Evolutionary conservation across 495 filamentous ascomycete genomes (phyloP).

Genomic region (Trichoderma virens): DNA sequence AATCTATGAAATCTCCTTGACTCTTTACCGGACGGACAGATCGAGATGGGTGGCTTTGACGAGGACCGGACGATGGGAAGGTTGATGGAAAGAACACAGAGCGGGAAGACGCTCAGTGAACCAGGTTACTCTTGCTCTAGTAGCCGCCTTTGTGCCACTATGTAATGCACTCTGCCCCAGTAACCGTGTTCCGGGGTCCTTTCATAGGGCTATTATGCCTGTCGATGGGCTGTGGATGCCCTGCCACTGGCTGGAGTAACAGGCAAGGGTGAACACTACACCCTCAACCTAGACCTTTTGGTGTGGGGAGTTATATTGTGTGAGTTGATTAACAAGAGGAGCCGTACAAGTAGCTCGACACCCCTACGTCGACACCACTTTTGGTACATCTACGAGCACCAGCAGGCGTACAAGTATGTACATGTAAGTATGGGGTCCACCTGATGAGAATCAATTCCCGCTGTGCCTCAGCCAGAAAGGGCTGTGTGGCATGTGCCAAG

Average conservation of each 20-base stretch:
- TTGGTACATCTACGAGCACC: background rate
- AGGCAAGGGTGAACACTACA: background rate
- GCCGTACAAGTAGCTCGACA: background rate
- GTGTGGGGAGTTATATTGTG: conserved; percentile 1
- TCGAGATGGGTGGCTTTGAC: background rate
- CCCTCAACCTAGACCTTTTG: background rate
- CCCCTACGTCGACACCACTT: background rate
- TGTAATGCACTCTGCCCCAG: background rate
- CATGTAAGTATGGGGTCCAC: background rate
- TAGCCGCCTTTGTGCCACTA: conserved; percentile 5
- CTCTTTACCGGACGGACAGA: background rate
- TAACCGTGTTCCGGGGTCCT: background rate
- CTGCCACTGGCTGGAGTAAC: background rate
- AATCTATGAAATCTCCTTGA: background rate
- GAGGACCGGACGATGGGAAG: background rate
- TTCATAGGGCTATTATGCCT: conserved; percentile 6
- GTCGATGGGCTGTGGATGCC: background rate
- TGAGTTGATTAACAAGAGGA: conserved; percentile 3
- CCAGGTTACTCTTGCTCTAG: background rate
- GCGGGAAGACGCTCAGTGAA: background rate
- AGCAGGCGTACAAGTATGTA: conserved; percentile 1
- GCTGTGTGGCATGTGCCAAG: conserved; percentile 6
- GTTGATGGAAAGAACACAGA: background rate
- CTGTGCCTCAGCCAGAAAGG: background rate
- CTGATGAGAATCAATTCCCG: background rate